Evolutionary conservation across 805 yeast genomes (phyloP).

Genomic region (Candida tibetensis): DNA sequence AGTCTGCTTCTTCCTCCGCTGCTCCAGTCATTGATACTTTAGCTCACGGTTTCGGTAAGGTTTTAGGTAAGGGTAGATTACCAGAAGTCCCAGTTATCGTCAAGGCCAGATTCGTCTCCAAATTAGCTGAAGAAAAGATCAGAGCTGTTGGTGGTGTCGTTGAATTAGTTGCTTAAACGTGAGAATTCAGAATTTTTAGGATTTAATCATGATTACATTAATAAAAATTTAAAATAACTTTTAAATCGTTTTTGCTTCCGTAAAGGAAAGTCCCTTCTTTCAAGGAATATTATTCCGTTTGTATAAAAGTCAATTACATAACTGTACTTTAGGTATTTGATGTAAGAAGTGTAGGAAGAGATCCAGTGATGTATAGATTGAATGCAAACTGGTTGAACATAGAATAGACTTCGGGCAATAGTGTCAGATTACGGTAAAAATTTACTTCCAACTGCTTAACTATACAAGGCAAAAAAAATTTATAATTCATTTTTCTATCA

Average conservation of each 20-base stretch:
- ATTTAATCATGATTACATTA: constrained; percentile 2
- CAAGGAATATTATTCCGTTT: not conserved
- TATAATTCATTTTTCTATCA: too few species aligned
- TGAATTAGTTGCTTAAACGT: constrained; percentile 91
- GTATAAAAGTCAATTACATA: not conserved
- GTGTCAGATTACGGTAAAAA: too few species aligned
- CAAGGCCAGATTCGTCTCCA: constrained; percentile 98
- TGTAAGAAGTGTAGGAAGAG: too few species aligned
- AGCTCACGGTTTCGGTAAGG: constrained; percentile 99
- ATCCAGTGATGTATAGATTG: too few species aligned
- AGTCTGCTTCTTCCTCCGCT: constrained; percentile 77
- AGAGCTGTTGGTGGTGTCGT: constrained; percentile 99
- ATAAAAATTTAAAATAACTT: constrained; percentile 6
- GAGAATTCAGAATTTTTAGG: constrained; percentile 5
- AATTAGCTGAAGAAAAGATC: constrained; percentile 99
- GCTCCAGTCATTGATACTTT: constrained; percentile 99
- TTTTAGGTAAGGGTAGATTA: constrained; percentile 97
- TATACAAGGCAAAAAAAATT: too few species aligned
- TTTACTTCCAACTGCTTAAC: too few species aligned
- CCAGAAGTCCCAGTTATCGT: constrained; percentile 98
- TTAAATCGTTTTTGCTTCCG: not conserved
- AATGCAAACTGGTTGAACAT: too few species aligned
- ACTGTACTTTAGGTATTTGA: not conserved
- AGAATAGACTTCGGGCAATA: too few species aligned
- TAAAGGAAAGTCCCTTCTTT: not conserved